Evolutionary conservation across 192 early-diverging fungal species (phyloP).

Genomic region (Lobosporangium transversale): DNA sequence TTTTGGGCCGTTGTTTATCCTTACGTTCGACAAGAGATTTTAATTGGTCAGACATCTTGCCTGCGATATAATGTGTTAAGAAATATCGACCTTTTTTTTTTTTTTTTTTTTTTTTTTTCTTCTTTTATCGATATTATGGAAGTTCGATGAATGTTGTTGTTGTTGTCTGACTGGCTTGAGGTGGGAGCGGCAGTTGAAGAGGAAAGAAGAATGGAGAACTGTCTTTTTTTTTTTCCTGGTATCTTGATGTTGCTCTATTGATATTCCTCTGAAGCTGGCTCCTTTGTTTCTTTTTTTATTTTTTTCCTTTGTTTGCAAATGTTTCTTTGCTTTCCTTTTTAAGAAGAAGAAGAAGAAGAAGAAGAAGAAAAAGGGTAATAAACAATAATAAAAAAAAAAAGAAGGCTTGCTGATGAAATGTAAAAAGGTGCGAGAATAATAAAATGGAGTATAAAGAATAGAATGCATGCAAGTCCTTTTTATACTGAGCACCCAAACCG

Average conservation of each 20-base stretch:
- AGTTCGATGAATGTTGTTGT: too few relatives aligned
- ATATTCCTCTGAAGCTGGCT: too few relatives aligned
- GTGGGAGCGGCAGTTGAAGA: background rate
- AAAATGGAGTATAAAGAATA: background rate
- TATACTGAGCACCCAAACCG: too few relatives aligned
- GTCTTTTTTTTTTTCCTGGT: too few relatives aligned
- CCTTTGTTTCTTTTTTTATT: background rate
- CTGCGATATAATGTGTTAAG: constrained; percentile 6
- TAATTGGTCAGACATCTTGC: constrained; percentile 36
- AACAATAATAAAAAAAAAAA: background rate
- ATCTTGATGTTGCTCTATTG: too few relatives aligned
- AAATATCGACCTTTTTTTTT: too few relatives aligned
- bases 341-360: background rate
- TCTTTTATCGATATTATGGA: too few relatives aligned
- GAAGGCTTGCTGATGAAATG: background rate
- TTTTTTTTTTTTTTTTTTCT: too few relatives aligned
- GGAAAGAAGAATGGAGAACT: too few relatives aligned
- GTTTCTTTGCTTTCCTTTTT: background rate
- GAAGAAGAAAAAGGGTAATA: background rate
- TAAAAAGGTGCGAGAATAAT: background rate
- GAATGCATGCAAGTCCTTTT: background rate
- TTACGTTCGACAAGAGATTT: constrained; percentile 36
- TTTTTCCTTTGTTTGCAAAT: background rate
- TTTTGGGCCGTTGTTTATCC: background rate
- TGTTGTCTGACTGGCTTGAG: too few relatives aligned